Base-by-base conservation (phyloP, 129 eudicot genomes). In the Lactuca sativa region DNA sequence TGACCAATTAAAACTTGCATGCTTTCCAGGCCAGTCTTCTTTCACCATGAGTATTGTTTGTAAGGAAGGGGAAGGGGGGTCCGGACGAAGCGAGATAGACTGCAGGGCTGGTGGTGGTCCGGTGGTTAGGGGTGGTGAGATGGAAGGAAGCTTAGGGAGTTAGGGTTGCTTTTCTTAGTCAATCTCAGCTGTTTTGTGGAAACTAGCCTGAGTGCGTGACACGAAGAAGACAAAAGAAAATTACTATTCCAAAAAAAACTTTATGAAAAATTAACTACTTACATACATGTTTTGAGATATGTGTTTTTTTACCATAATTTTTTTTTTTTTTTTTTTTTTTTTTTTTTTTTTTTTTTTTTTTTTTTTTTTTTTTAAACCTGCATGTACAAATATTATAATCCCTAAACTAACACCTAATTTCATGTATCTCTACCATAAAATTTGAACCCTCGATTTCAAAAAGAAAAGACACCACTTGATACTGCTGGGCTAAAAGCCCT, bases 1-100 rank as follows among this genome's bases (percentile, higher is more conserved):
- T 76, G 80, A 76, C 80, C 74, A 76, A n/a, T 18, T 18, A 18
- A 76, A 76, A 69, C 49, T 61, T 69, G 70, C 70, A 76, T 76
- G 80, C 74, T 67, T 67, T 76, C 68, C 30, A 25, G 30, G 30
- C 15, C 44, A 67, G 65, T 66, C 54, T 67, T 74, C 25, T 67
- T 68, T 63, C 75, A 76, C 74, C 80, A 68, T 76, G 49, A 68
- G 33, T 48, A 31, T 43, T n/a, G 47, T 18, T 31, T 21, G 7
- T 10, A 34, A n/a, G 30, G 40, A 5, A 6, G n/a, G 51, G 3
- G n/a, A 30, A 52, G 8, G 58, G 71, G 79, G 79, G 38, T 51
- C 73, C 55, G 59, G 70, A 62, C 9, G 56, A 62, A 72, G 55
- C 30, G 63, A 73, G 38, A 52, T 61, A 53, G 33, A 62, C 13